Base-by-base conservation (phyloP, 1,284 basidiomycete species). In the Tilletia setariae region DNA sequence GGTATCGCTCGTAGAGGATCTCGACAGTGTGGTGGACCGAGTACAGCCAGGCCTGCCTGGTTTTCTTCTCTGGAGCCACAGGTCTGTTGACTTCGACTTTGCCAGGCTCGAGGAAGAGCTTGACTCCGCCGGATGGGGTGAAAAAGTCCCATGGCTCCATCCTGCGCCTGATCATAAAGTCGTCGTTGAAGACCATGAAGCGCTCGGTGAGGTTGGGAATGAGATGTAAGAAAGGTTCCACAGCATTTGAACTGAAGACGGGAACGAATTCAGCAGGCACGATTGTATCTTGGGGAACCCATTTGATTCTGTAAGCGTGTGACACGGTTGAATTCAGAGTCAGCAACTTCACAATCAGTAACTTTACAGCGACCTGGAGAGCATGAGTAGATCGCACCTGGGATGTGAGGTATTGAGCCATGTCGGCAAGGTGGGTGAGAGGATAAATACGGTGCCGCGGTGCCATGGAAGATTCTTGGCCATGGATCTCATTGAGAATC, bases 111-210 rank as follows among this genome's bases (percentile, higher is more conserved):
- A 67, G 66, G 56, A 53, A 67, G 40, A 53, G 66, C 21, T 35
- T 19, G 28, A 67, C 59, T 23, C 59, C 66, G 16, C 66, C 46
- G 21, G 16, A 3, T 19, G 59, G 21, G 40, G 59, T 63, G 66
- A 67, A 67, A 49, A 67, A 67, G 61, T 67, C 66, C 23, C 56
- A 42, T 30, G 66, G 66, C 25, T 67, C 46, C 49, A 67, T 40
- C 7, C 46, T 59, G 2, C 43, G 30, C 9, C 35, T 28, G 42
- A 67, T 32, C 35, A 63, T 67, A 23, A 46, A 63, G 56, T 67
- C 66, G 42, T 67, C 66, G 59, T 67, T 67, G 66, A 49, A 63
- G 46, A 56, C 46, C 35, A 67, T 63, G 59, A 67, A 63, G 11
- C 59, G 46, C 23, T 67, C 66, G 15, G 56, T 67, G 19, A 63